phyloP scores from a whole-genome alignment of 441 rosid species.

The Adansonia madagascariensis region DNA sequence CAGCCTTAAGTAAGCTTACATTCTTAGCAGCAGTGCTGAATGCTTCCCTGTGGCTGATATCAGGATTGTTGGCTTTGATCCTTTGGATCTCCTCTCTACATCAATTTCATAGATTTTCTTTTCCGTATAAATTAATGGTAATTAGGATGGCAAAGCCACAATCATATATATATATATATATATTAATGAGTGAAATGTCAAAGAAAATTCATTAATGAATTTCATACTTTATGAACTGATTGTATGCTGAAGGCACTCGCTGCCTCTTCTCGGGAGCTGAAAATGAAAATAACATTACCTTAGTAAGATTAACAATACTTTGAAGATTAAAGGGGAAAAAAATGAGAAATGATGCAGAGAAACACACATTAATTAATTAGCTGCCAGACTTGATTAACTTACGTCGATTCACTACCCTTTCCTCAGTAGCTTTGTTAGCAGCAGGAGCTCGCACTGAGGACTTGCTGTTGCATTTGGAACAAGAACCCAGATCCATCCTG shows the following conservation, averaged over 20 bases:
- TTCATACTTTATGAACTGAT: conserved; percentile 90
- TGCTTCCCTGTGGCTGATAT: conserved; percentile 95
- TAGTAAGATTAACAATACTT: background rate
- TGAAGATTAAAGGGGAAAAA: too few species aligned
- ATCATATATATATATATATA: background rate
- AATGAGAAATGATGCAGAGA: background rate
- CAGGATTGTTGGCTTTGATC: conserved; percentile 92
- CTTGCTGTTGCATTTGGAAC: conserved; percentile 62
- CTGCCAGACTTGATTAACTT: conserved; percentile 28
- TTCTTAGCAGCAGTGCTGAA: conserved; percentile 98
- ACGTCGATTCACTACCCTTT: conserved; percentile 76
- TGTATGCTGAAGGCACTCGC: conserved; percentile 96
- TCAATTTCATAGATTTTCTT: background rate
- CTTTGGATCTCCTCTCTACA: conserved; percentile 96
- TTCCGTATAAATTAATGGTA: background rate
- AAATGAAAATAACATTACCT: conserved; percentile 41
- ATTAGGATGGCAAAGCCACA: background rate
- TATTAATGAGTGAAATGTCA: background rate
- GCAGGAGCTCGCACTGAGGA: conserved; percentile 52
- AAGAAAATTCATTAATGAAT: conserved; percentile 18
- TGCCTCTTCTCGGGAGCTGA: conserved; percentile 98
- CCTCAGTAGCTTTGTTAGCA: conserved; percentile 35
- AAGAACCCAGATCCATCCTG: conserved; percentile 62
- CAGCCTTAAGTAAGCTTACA: conserved; percentile 47
- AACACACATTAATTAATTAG: background rate